These are phyloP conservation scores for Chaetothyriales sp. DNA, from an alignment of 2,329 filamentous ascomycete genomes.

Conservation along the genomic window DNA sequence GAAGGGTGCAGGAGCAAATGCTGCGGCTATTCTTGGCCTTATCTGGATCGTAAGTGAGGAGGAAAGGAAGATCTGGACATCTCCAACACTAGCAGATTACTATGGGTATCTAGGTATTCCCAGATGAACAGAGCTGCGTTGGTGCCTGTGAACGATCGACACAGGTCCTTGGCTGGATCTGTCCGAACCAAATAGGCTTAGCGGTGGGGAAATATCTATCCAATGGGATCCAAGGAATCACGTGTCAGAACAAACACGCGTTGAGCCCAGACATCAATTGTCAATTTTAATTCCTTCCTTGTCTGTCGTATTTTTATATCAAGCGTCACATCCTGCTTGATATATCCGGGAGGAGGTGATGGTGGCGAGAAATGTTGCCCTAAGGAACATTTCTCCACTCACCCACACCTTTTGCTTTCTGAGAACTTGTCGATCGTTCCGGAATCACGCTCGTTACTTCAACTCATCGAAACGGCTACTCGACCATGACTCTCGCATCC, in stretches of 20 bases:
- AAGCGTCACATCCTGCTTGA: neutral
- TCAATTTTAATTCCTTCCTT: neutral
- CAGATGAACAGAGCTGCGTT: neutral
- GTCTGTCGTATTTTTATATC: neutral
- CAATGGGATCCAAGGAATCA: too few species aligned
- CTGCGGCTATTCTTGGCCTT: conserved; percentile 18
- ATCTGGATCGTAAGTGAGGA: conserved; percentile 14
- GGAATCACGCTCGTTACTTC: neutral
- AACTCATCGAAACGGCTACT: neutral
- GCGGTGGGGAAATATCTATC: too few species aligned
- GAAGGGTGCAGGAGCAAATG: conserved; percentile 13
- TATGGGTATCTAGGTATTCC: conserved; percentile 15
- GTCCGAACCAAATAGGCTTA: too few species aligned
- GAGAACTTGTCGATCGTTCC: neutral
- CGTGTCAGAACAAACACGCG: too few species aligned
- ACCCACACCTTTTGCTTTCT: neutral
- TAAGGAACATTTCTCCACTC: neutral
- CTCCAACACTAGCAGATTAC: conserved; percentile 11
- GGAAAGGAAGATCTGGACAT: conserved; percentile 14
- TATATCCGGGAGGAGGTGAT: neutral
- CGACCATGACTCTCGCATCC: conserved; percentile 24
- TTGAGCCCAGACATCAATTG: neutral
- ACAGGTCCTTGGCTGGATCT: too few species aligned
- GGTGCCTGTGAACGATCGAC: too few species aligned
- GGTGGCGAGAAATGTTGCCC: neutral